Evolutionary conservation across 495 filamentous ascomycete species (phyloP).

Genomic region (Neurospora sp.): DNA sequence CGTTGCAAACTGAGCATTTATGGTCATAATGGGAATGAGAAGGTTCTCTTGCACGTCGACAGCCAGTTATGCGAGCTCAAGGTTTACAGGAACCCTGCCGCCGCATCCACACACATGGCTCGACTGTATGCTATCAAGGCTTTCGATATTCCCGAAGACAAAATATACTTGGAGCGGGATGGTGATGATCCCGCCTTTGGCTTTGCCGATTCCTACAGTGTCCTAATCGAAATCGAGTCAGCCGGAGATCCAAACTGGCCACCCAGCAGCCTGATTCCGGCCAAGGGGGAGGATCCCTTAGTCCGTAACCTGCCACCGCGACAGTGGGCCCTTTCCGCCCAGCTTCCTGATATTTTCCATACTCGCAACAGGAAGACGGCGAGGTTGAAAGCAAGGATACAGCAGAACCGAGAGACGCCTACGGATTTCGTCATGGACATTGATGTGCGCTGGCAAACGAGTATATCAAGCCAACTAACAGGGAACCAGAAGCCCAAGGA

Average conservation of each 20-base stretch:
- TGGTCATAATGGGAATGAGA: constrained; percentile 14
- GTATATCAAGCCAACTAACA: constrained; percentile 16
- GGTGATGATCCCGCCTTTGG: constrained; percentile 27
- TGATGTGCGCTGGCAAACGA: constrained; percentile 35
- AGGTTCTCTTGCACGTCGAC: constrained; percentile 31
- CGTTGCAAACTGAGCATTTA: constrained; percentile 36
- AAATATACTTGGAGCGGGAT: constrained; percentile 35
- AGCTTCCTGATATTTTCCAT: constrained; percentile 29
- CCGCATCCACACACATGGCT: constrained; percentile 26
- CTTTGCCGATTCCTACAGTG: constrained; percentile 34
- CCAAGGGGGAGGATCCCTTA: constrained; percentile 13
- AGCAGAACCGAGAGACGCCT: constrained; percentile 9
- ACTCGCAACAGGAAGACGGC: constrained; percentile 27
- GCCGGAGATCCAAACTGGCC: constrained; percentile 39
- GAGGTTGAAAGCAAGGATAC: constrained; percentile 29
- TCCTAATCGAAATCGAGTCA: constrained; percentile 38
- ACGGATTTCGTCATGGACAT: constrained; percentile 36
- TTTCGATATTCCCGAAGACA: constrained; percentile 37
- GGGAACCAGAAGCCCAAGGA: constrained; percentile 18
- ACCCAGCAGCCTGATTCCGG: constrained; percentile 29
- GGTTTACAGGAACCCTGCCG: constrained; percentile 34
- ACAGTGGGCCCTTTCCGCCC: constrained; percentile 32
- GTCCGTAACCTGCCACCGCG: constrained; percentile 15
- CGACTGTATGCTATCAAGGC: constrained; percentile 34
- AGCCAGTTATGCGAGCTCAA: constrained; percentile 38